Evolutionary conservation across 1,139 yeast species (phyloP).

Genomic region (Saccharomycopsis crataegensis): DNA sequence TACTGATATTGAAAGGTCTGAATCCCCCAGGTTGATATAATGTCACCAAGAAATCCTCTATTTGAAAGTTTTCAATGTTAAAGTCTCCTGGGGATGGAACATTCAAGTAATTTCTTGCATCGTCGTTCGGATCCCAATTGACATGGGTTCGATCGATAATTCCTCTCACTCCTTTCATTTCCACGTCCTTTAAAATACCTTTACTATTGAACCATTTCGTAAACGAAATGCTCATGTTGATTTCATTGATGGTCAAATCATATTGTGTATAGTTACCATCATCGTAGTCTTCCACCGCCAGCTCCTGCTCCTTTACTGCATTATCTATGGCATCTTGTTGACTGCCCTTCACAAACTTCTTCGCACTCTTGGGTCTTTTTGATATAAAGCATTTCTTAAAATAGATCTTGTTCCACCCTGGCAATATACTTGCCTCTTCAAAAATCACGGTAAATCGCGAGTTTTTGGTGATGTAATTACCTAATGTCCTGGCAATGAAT

Average conservation of each 20-base stretch:
- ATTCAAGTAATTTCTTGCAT: slow-evolving; percentile 74
- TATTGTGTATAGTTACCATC: slow-evolving; percentile 96
- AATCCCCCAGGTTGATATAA: slow-evolving; percentile 74
- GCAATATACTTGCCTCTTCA: slow-evolving; percentile 85
- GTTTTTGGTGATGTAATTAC: slow-evolving; percentile 76
- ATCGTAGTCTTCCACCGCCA: slow-evolving; percentile 39
- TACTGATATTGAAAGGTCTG: slow-evolving; percentile 78
- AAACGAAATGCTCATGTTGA: slow-evolving; percentile 72
- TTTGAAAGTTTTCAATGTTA: slow-evolving; percentile 72
- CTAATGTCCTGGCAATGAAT: slow-evolving; percentile 71
- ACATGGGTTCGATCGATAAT: slow-evolving; percentile 88
- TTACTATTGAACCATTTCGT: slow-evolving; percentile 84
- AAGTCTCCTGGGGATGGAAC: slow-evolving; percentile 81
- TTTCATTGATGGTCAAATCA: slow-evolving; percentile 82
- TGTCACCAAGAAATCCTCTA: slow-evolving; percentile 81
- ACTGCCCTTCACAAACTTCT: slow-evolving; percentile 59
- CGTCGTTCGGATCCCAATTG: slow-evolving; percentile 73
- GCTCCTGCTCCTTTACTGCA: slow-evolving; percentile 30
- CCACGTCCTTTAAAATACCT: slow-evolving; percentile 79
- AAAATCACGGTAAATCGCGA: slow-evolving; percentile 83
- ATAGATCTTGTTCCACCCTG: slow-evolving; percentile 88
- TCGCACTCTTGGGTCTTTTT: slow-evolving; percentile 57
- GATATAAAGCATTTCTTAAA: slow-evolving; percentile 84
- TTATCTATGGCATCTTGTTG: slow-evolving; percentile 56
- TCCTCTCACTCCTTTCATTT: slow-evolving; percentile 81